Evolutionary conservation across 2,329 filamentous ascomycete species (phyloP).

Genomic region (Xylaria sp.): DNA sequence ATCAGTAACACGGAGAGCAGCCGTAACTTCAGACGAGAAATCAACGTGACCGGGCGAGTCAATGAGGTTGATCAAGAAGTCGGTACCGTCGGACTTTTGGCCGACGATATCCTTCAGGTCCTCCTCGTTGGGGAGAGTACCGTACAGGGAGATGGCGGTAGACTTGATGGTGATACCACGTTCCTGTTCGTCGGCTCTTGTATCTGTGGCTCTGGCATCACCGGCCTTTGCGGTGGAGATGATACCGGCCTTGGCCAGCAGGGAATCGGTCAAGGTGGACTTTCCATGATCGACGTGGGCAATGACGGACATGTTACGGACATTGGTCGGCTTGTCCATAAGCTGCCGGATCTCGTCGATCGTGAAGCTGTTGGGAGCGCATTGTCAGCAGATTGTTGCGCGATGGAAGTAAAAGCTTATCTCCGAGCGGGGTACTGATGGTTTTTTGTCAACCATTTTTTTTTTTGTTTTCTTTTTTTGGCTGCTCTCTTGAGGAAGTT

Average conservation of each 20-base stretch:
- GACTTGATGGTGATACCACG: constrained; percentile 99
- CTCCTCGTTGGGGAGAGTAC: constrained; percentile 77
- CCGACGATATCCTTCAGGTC: constrained; percentile 94
- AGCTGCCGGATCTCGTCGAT: constrained; percentile 86
- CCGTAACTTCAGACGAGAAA: constrained; percentile 99
- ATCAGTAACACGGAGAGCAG: constrained; percentile 99
- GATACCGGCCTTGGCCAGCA: constrained; percentile 99
- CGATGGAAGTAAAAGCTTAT: constrained; percentile 43
- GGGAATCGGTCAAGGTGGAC: constrained; percentile 98
- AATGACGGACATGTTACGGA: constrained; percentile 99
- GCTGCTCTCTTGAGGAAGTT: not conserved
- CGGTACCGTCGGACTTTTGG: constrained; percentile 85
- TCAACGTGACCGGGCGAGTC: constrained; percentile 99
- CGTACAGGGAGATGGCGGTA: constrained; percentile 98
- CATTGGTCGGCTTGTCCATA: constrained; percentile 76
- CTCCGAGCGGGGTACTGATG: constrained; percentile 47
- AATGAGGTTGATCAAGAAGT: constrained; percentile 99
- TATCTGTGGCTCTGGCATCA: constrained; percentile 95
- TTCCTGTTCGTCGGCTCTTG: constrained; percentile 96
- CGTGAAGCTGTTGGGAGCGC: constrained; percentile 78
- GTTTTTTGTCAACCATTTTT: constrained; percentile 1
- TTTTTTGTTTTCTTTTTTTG: constrained; percentile 20
- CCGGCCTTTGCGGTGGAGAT: constrained; percentile 97
- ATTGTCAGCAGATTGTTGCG: constrained; percentile 53
- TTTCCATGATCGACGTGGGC: constrained; percentile 99